phyloP scores from a whole-genome alignment of 2,329 filamentous ascomycete species.

The Exophiala calicioides region DNA sequence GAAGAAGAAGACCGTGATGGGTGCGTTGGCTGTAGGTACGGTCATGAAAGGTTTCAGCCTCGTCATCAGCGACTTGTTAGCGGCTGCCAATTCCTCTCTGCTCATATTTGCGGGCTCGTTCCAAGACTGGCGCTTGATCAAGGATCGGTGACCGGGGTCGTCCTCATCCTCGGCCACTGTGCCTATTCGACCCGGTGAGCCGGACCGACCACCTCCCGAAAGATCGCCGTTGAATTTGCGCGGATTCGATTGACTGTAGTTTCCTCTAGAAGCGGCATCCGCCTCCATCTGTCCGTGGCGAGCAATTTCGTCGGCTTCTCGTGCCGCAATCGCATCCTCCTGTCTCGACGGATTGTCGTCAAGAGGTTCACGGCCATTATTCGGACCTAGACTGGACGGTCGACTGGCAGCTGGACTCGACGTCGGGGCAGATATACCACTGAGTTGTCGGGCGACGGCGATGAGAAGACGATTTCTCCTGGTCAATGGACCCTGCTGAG shows the following conservation, averaged over 20 bases:
- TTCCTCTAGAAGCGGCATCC: constrained; percentile 67
- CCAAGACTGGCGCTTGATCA: constrained; percentile 54
- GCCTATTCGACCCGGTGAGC: constrained; percentile 27
- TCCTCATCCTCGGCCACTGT: constrained; percentile 27
- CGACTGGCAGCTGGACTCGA: constrained; percentile 46
- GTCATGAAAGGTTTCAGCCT: constrained; percentile 87
- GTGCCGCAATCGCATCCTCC: constrained; percentile 68
- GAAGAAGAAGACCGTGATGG: constrained; percentile 94
- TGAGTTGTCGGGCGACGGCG: constrained; percentile 81
- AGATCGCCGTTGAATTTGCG: constrained; percentile 44
- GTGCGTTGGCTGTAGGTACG: constrained; percentile 71
- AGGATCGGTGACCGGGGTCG: constrained; percentile 35
- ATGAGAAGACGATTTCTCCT: constrained; percentile 84
- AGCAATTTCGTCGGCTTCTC: constrained; percentile 76
- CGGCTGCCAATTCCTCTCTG: constrained; percentile 71
- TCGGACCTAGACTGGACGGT: constrained; percentile 46
- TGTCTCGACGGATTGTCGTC: constrained; percentile 54
- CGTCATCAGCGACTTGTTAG: constrained; percentile 85
- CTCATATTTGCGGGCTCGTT: constrained; percentile 63
- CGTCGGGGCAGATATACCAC: constrained; percentile 73
- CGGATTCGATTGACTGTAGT: constrained; percentile 52
- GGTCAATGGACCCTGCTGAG: constrained; percentile 79
- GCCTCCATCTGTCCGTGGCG: constrained; percentile 70
- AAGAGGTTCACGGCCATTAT: constrained; percentile 38
- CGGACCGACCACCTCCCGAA: constrained; percentile 27